These are phyloP conservation scores for Colletotrichum melonis DNA, from an alignment of 2,329 filamentous ascomycete genomes.

Conservation along the genomic window DNA sequence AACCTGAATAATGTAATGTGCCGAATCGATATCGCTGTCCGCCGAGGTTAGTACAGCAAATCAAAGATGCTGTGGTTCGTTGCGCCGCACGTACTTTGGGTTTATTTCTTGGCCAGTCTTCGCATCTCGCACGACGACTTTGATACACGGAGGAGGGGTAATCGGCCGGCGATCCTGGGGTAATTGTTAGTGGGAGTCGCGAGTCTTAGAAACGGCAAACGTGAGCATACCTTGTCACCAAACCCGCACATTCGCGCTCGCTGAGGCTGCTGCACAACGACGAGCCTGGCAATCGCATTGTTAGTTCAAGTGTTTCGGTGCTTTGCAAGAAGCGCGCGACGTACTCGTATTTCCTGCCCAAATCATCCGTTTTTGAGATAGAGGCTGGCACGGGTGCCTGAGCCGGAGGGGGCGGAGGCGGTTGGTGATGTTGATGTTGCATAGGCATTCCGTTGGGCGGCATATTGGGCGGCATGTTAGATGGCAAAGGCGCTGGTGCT, in stretches of 20 bases:
- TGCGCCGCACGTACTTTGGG: slow-evolving; percentile 72
- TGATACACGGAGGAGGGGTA: slow-evolving; percentile 92
- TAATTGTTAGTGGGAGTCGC: slow-evolving; percentile 24
- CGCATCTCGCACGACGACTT: slow-evolving; percentile 81
- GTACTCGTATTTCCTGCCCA: slow-evolving; percentile 28
- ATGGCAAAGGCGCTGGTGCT: slow-evolving; percentile 26
- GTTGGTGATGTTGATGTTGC: slow-evolving; percentile 26
- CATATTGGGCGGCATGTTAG: slow-evolving; percentile 23
- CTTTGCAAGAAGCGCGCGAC: neutral
- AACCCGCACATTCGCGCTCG: slow-evolving; percentile 99
- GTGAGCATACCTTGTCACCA: slow-evolving; percentile 82
- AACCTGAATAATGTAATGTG: slow-evolving; percentile 70
- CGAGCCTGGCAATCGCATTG: slow-evolving; percentile 61
- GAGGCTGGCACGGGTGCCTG: slow-evolving; percentile 1
- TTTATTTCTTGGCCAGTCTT: slow-evolving; percentile 84
- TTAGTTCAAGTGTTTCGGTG: neutral
- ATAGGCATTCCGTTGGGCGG: slow-evolving; percentile 23
- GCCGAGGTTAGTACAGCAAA: slow-evolving; percentile 40
- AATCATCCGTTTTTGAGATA: slow-evolving; percentile 23
- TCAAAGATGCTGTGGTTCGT: neutral
- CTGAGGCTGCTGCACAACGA: slow-evolving; percentile 90
- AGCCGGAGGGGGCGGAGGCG: neutral
- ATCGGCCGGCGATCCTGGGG: slow-evolving; percentile 90
- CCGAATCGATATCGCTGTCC: slow-evolving; percentile 67
- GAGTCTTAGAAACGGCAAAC: neutral